Conservation (phyloP, 768 basidiomycete species). For the Serpula lacrymans region DNA sequence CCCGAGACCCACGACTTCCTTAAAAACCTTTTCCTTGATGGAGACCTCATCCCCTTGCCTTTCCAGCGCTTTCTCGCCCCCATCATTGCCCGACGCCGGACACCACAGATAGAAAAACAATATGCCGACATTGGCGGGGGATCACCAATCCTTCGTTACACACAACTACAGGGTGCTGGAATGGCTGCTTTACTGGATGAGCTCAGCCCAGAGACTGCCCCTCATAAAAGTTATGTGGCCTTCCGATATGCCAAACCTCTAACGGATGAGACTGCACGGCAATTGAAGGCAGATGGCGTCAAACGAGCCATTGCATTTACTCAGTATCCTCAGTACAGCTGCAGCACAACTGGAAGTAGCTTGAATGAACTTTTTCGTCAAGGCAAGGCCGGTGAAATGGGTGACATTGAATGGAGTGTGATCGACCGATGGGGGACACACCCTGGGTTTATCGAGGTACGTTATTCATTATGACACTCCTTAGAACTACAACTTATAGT, state of each 20-base stretch:
- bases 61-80: constrained; percentile 89
- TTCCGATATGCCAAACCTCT: constrained; percentile 93
- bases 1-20: constrained; percentile 92
- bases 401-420: constrained; percentile 88
- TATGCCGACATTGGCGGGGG: constrained; percentile 95
- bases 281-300: constrained; percentile 90
- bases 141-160: constrained; percentile 92
- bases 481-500: neutral
- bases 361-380: constrained; percentile 85
- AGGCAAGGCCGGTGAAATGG: constrained; percentile 58
- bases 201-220: constrained; percentile 87
- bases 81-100: constrained; percentile 81
- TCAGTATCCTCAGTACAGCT: constrained; percentile 98
- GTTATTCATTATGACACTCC: constrained; percentile 16
- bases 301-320: constrained; percentile 92
- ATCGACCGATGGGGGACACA: constrained; percentile 98
- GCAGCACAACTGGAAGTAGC: constrained; percentile 97
- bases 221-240: constrained; percentile 94
- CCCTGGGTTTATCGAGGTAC: constrained; percentile 88
- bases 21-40: constrained; percentile 85
- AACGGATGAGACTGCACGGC: constrained; percentile 74
- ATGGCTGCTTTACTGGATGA: constrained; percentile 93
- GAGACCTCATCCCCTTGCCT: constrained; percentile 93
- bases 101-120: constrained; percentile 91
- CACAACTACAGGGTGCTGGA: constrained; percentile 80